Conservation (phyloP, 768 basidiomycete species). For the Chalciporus pseudorubinellus region DNA sequence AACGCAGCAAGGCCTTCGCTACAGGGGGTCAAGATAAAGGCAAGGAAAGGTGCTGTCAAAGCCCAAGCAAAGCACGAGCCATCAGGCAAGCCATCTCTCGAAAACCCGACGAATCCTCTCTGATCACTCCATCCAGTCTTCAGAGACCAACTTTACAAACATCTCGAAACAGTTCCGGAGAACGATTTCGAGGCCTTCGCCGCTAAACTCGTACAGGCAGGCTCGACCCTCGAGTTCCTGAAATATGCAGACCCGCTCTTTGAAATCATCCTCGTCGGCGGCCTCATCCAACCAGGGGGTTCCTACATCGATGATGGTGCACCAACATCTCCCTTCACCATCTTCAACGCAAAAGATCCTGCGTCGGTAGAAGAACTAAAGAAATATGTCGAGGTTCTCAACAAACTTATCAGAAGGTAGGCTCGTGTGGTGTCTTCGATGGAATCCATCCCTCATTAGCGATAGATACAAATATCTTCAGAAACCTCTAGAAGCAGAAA, state of each 20-base stretch:
- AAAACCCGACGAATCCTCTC: background rate
- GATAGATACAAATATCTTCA: slow-evolving; percentile 98
- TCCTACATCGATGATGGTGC: slow-evolving; percentile 85
- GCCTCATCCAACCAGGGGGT: slow-evolving; percentile 95
- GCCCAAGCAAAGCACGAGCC: slow-evolving; percentile 94
- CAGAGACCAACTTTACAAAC: slow-evolving; percentile 89
- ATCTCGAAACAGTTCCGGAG: slow-evolving; percentile 77
- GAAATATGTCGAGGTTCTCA: slow-evolving; percentile 91
- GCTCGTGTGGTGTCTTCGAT: slow-evolving; percentile 12
- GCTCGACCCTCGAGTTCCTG: slow-evolving; percentile 88
- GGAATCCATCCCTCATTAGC: background rate
- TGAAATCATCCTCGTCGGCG: slow-evolving; percentile 93
- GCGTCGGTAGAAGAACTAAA: slow-evolving; percentile 83
- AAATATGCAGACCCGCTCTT: slow-evolving; percentile 98
- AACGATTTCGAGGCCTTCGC: slow-evolving; percentile 81
- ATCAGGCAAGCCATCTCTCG: slow-evolving; percentile 43
- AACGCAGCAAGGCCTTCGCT: slow-evolving; percentile 84
- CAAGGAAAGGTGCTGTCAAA: slow-evolving; percentile 89
- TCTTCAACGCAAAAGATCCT: slow-evolving; percentile 79
- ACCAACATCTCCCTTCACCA: slow-evolving; percentile 83
- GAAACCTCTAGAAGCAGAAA: slow-evolving; percentile 85
- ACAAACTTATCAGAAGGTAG: slow-evolving; percentile 93
- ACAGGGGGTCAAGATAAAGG: slow-evolving; percentile 90
- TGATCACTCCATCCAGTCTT: slow-evolving; percentile 56
- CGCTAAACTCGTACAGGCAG: slow-evolving; percentile 86